phyloP scores from a whole-genome alignment of 805 yeast genomes.

The Candida anglica region DNA sequence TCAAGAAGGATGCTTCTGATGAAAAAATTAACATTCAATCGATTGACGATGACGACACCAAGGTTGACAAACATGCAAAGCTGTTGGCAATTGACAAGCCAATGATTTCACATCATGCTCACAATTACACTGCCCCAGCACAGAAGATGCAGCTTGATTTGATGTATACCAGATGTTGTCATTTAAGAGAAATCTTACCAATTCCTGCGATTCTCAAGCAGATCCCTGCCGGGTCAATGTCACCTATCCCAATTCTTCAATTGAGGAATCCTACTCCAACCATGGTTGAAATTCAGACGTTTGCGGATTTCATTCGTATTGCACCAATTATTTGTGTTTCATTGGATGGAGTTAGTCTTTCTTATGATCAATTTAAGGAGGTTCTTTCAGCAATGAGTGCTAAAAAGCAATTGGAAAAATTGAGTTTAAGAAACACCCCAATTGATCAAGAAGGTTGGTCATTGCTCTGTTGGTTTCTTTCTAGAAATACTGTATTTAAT shows the following conservation, averaged over 20 bases:
- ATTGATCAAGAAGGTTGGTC: constrained; percentile 76
- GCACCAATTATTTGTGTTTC: constrained; percentile 76
- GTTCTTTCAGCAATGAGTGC: constrained; percentile 67
- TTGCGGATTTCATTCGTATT: constrained; percentile 81
- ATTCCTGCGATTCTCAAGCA: constrained; percentile 80
- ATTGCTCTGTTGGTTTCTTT: constrained; percentile 67
- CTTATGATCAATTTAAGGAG: constrained; percentile 72
- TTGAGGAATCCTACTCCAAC: constrained; percentile 88
- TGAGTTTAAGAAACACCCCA: constrained; percentile 76
- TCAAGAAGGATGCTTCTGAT: constrained; percentile 12
- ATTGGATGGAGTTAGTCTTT: constrained; percentile 73
- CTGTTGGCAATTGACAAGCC: constrained; percentile 30
- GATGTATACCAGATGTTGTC: constrained; percentile 90
- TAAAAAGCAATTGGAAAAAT: constrained; percentile 62
- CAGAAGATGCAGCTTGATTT: constrained; percentile 57
- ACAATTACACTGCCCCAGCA: constrained; percentile 28
- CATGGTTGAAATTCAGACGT: constrained; percentile 78
- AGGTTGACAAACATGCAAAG: constrained; percentile 20
- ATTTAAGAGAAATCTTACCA: constrained; percentile 84
- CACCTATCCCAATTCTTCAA: constrained; percentile 69
- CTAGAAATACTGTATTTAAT: constrained; percentile 54
- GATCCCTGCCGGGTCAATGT: constrained; percentile 69
- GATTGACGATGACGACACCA: constrained; percentile 11
- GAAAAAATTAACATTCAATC: constrained; percentile 11
- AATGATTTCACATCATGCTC: constrained; percentile 15